phyloP scores from a whole-genome alignment of 73 alveolate species.

The Symbiodinium natans region DNA sequence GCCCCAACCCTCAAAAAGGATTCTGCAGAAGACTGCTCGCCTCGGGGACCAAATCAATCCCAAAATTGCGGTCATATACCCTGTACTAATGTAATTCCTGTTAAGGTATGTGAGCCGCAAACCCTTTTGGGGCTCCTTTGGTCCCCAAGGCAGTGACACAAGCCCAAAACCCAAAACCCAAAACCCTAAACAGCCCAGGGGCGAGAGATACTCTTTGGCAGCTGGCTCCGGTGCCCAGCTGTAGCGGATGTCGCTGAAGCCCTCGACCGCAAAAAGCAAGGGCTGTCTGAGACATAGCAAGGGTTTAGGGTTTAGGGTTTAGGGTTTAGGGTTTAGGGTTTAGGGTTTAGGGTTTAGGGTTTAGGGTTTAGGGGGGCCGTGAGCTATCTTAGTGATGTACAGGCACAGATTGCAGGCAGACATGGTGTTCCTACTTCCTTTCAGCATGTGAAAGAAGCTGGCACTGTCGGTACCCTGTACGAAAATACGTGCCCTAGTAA shows the following conservation, averaged over 20 bases:
- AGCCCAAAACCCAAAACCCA: no score
- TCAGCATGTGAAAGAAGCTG: no score
- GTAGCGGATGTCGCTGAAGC: slow-evolving; percentile 57
- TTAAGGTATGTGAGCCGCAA: no score
- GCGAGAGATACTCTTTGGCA: slow-evolving; percentile 68
- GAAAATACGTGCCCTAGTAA: no score
- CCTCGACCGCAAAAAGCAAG: neutral
- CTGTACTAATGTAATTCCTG: no score
- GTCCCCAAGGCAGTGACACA: no score
- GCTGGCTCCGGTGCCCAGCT: slow-evolving; percentile 28
- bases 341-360: neutral
- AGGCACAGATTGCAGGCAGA: no score
- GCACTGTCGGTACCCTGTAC: no score
- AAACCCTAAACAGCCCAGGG: neutral
- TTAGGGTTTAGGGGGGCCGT: neutral
- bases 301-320: neutral
- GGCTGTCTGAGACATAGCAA: neutral
- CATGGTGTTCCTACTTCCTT: no score
- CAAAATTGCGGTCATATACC: no score
- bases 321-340: neutral
- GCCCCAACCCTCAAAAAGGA: neutral
- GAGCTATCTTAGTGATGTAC: no score
- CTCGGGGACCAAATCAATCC: neutral
- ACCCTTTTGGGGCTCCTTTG: no score
- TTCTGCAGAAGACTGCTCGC: neutral